Evolutionary conservation across 1,139 yeast species (phyloP).

Genomic region (Neolecta irregularis): DNA sequence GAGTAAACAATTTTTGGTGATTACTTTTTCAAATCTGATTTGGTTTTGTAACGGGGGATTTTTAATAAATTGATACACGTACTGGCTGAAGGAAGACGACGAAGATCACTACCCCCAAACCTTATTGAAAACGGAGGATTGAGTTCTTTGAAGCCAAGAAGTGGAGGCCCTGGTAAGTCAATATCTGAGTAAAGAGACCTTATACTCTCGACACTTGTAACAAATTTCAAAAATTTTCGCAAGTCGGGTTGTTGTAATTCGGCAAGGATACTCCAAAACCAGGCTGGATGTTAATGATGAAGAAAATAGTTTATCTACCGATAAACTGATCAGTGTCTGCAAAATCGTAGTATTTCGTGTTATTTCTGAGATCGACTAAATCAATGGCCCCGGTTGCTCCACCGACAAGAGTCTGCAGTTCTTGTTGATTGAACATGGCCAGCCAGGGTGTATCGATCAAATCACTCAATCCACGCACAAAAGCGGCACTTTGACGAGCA

Average conservation of each 20-base stretch:
- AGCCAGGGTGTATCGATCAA: conserved; percentile 64
- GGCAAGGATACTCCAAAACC: conserved; percentile 62
- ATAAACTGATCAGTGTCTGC: conserved; percentile 37
- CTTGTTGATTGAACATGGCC: conserved; percentile 67
- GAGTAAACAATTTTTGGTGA: no score
- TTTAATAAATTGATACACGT: conserved; percentile 83
- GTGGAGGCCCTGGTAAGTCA: conserved; percentile 74
- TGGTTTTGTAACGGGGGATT: conserved; percentile 64
- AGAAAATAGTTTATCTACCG: no score
- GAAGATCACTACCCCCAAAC: conserved; percentile 40
- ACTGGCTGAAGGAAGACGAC: conserved; percentile 42
- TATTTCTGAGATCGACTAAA: conserved; percentile 46
- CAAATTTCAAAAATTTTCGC: conserved; percentile 51
- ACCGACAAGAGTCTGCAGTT: conserved; percentile 69
- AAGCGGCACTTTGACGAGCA: conserved; percentile 43
- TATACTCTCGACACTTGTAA: conserved; percentile 10
- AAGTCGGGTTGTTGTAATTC: conserved; percentile 52
- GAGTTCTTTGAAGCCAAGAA: conserved; percentile 65
- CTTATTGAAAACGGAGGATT: conserved; percentile 70
- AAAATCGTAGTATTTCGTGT: conserved; percentile 54
- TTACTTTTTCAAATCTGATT: conserved; percentile 33
- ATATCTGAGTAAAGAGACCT: neutral
- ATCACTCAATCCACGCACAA: conserved; percentile 54
- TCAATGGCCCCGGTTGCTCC: conserved; percentile 64
- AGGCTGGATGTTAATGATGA: no score